These are phyloP conservation scores for Rhypophila decipiens DNA, from an alignment of 495 filamentous ascomycete genomes.

Conservation along the genomic window DNA sequence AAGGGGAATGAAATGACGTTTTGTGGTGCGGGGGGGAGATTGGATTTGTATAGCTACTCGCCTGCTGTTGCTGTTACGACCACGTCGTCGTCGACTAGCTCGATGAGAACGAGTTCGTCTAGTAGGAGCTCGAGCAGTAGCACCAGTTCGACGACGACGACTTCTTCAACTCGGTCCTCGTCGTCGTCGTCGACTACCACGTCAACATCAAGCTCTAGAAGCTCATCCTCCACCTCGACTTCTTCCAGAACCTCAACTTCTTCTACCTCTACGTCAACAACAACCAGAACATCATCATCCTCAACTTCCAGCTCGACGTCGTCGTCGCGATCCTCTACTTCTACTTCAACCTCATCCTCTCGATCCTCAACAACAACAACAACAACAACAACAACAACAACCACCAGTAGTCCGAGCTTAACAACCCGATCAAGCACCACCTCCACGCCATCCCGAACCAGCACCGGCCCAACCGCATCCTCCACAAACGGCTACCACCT, in stretches of 20 bases:
- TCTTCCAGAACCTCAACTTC: neutral
- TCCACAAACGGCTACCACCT: constrained; percentile 12
- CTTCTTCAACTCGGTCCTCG: neutral
- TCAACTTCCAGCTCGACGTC: neutral
- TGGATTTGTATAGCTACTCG: constrained; percentile 12
- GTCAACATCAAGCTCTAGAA: neutral
- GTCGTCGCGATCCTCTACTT: neutral
- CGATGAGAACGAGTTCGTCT: neutral
- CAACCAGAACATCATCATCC: neutral
- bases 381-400: neutral
- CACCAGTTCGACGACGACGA: neutral
- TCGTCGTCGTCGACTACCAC: neutral
- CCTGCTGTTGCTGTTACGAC: neutral
- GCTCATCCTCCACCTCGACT: neutral
- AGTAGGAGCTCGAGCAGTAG: neutral
- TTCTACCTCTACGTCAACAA: neutral
- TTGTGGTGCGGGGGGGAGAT: constrained; percentile 15
- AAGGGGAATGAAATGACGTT: constrained; percentile 19
- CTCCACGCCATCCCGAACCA: neutral
- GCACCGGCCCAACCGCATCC: constrained; percentile 1
- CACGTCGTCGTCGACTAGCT: neutral
- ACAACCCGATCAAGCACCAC: neutral
- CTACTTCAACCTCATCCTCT: neutral
- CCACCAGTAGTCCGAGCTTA: too few relatives aligned
- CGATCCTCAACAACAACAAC: neutral